Evolutionary conservation across 805 yeast species (phyloP).

Genomic region (Yamadazyma paraphyllophila): DNA sequence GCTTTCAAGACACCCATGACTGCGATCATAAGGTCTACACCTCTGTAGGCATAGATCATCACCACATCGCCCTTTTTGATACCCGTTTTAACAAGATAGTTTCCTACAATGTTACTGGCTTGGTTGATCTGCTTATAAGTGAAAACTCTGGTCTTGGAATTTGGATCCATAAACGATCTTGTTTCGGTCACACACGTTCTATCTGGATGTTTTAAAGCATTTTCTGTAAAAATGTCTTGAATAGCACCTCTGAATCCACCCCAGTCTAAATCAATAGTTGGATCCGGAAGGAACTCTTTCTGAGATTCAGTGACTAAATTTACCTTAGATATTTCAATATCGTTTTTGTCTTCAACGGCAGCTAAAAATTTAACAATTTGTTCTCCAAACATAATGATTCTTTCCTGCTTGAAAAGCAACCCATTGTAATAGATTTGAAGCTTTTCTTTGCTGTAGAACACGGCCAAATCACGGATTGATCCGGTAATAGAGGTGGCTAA

Average conservation of each 20-base stretch:
- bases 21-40: slow-evolving; percentile 94
- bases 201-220: slow-evolving; percentile 82
- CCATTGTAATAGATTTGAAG: slow-evolving; percentile 67
- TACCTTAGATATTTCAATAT: slow-evolving; percentile 53
- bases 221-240: slow-evolving; percentile 89
- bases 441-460: slow-evolving; percentile 38
- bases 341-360: slow-evolving; percentile 29
- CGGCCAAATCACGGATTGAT: slow-evolving; percentile 62
- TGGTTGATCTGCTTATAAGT: slow-evolving; percentile 85
- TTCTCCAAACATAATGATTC: slow-evolving; percentile 68
- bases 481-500: slow-evolving; percentile 50
- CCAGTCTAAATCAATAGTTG: slow-evolving; percentile 87
- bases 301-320: slow-evolving; percentile 72
- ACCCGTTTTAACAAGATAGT: slow-evolving; percentile 77
- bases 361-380: slow-evolving; percentile 61
- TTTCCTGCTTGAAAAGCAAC: slow-evolving; percentile 64
- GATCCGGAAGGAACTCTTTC: slow-evolving; percentile 69
- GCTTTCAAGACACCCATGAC: slow-evolving; percentile 98
- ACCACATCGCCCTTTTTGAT: slow-evolving; percentile 91
- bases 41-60: slow-evolving; percentile 96
- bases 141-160: slow-evolving; percentile 64
- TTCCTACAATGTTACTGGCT: slow-evolving; percentile 91
- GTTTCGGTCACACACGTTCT: slow-evolving; percentile 93
- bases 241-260: slow-evolving; percentile 89
- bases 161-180: slow-evolving; percentile 58